Evolutionary conservation across 495 filamentous ascomycete genomes (phyloP), one percentile per base, ranked within the genome.

Genomic region (Stereocaulon alpinum): DNA sequence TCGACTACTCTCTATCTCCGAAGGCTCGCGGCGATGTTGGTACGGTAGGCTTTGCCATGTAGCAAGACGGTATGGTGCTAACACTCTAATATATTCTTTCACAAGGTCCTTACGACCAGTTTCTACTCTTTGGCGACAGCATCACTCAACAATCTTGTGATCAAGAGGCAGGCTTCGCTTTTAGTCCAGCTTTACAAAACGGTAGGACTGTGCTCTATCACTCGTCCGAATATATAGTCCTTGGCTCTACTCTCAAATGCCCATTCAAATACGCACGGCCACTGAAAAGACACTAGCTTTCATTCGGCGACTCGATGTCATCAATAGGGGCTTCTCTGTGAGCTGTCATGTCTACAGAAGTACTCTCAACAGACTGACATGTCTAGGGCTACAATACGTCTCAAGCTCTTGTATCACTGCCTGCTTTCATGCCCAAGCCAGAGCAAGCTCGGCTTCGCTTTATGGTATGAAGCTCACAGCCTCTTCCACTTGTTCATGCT

Each of bases 71-170:
- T 50, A 15, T 27, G 47, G 14, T 30, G 27, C 47, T 50, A 24
- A 50, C 30, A 2, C 32, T 18, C 20, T 42, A 20, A 42, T 7
- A 58, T 43, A 40, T 58, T 32, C 48, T 42, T 18, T 45, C 41
- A 32, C 18, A 62, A 53, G 63, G 63, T 32, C 74, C 76, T n/a
- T 79, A 79, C 60, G 81, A 83, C 58, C 87, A 91, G 66, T 80
- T 92, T 65, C 74, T 92, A 45, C 80, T 92, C 22, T 89, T 94
- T 65, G 89, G 89, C 32, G 89, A 94, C 67, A 90, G 86, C 30
- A 82, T 94, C 63, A 84, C 87, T 24, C 81, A 94, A 66, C 71
- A 74, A 40, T 79, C 81, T 43, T 77, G 74, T 58, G 74, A 76
- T 53, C 73, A 82, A 61, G 67, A 77, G 4, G 66, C 77, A 56